Evolutionary conservation across 495 filamentous ascomycete genomes (phyloP), one percentile per base, ranked within the genome.

Genomic region (Delitschia confertaspora): DNA sequence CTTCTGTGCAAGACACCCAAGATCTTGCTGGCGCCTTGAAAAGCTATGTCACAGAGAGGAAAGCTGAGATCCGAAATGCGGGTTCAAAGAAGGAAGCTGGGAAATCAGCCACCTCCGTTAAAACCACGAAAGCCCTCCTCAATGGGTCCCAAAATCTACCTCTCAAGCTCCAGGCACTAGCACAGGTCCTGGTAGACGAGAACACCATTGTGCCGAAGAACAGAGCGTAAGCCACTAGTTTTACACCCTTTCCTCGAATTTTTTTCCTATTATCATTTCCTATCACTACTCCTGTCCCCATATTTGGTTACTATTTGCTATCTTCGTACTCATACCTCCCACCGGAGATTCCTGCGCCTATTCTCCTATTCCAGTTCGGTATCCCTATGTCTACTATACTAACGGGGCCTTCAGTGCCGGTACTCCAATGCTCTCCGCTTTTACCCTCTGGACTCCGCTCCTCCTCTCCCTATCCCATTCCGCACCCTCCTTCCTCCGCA

Each of bases 401-500:
- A 16, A 47, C 23, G 3, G n/a, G n/a, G n/a, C n/a, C 9, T 18
- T 42, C 29, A 55, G 53, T 22, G 14, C 44, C 2, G 43, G 46
- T 20, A 30, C 16, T 3, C 49, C 38, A 3, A 62, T 65, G 53
- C 22, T 41, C 1, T 60, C 59, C 24, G 63, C 62, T 5, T 64
- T 58, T 38, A 27, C 56, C 1, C 33, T 65, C n/a, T 65, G 61
- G 61, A 41, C 53, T 20, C 50, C 46, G 1, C 33, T 64, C 26
- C 44, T 65, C n/a, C 25, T 18, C 11, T 21, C 23, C 3, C 37
- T 63, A 1, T 13, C 29, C 5, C 11, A 10, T 2, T 29, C 27
- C 2, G 32, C 44, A 19, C 24, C 13, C 2, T 16, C 8, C 1
- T 57, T 58, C 16, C 32, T 48, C 0, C 21, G 11, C 4, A 23